These are phyloP conservation scores for Trametes coccinea DNA, from an alignment of 768 basidiomycete species.

Conservation along the genomic window DNA sequence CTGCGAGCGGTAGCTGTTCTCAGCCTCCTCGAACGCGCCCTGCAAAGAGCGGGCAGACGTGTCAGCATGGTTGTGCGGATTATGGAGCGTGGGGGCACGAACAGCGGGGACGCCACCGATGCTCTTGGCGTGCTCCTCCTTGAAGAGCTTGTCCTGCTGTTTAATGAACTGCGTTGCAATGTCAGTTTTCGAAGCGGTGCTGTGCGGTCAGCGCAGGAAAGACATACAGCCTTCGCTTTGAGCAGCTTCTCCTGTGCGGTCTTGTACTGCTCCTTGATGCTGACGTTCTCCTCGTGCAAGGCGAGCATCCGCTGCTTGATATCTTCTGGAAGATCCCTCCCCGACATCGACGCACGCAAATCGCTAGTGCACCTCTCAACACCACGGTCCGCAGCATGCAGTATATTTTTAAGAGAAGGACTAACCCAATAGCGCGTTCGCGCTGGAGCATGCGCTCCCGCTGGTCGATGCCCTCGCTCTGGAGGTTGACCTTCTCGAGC, in stretches of 20 bases:
- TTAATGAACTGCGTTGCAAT: conserved; percentile 73
- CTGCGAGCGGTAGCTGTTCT: conserved; percentile 41
- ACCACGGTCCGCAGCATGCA: background rate
- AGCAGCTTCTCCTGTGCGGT: conserved; percentile 71
- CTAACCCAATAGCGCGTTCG: conserved; percentile 82
- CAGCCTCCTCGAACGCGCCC: conserved; percentile 71
- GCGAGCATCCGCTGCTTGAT: conserved; percentile 71
- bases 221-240: conserved; percentile 72
- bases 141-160: conserved; percentile 86
- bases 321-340: conserved; percentile 81
- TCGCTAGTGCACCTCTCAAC: conserved; percentile 50
- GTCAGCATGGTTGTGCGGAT: background rate
- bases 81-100: conserved; percentile 22
- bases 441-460: conserved; percentile 84
- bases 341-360: conserved; percentile 71
- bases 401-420: conserved; percentile 1
- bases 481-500: conserved; percentile 87
- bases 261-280: conserved; percentile 69
- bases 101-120: conserved; percentile 47
- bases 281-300: conserved; percentile 76
- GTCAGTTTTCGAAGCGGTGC: background rate
- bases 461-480: conserved; percentile 88
- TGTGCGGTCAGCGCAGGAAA: background rate
- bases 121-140: conserved; percentile 71
- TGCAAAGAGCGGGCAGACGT: conserved; percentile 23